These are phyloP conservation scores for Fomitopsis palustris DNA, from an alignment of 1,284 basidiomycete genomes.

Conservation along the genomic window DNA sequence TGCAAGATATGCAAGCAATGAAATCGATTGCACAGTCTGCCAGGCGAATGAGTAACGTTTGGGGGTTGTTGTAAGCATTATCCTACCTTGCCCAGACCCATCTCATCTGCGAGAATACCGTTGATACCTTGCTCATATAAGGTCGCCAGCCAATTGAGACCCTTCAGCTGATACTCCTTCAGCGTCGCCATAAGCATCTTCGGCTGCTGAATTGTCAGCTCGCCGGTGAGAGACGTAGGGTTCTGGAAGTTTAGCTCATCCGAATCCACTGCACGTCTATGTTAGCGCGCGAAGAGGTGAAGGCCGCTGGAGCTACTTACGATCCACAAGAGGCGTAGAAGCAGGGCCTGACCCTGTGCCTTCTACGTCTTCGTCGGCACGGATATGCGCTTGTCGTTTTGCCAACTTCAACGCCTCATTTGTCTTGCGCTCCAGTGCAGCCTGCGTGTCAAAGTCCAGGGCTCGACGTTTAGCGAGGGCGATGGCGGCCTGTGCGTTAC, in stretches of 20 bases:
- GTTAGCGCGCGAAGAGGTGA: background rate
- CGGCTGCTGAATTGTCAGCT: constrained; percentile 87
- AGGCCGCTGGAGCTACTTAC: constrained; percentile 39
- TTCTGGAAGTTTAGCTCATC: constrained; percentile 99
- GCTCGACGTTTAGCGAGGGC: constrained; percentile 80
- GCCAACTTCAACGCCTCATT: constrained; percentile 72
- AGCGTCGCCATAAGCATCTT: constrained; percentile 96
- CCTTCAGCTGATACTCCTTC: constrained; percentile 99
- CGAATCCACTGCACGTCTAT: constrained; percentile 70
- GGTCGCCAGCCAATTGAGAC: constrained; percentile 97
- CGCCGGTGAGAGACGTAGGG: constrained; percentile 89
- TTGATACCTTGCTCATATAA: constrained; percentile 99
- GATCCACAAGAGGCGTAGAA: constrained; percentile 54
- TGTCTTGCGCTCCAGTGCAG: constrained; percentile 76
- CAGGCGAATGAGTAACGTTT: background rate
- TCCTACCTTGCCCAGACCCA: constrained; percentile 90
- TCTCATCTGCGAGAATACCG: constrained; percentile 97
- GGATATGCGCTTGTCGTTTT: constrained; percentile 60
- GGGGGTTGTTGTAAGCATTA: background rate
- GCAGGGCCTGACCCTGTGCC: constrained; percentile 19
- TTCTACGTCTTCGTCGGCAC: constrained; percentile 44
- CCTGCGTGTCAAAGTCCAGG: constrained; percentile 80
- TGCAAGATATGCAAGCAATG: constrained; percentile 93
- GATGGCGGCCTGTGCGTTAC: constrained; percentile 91
- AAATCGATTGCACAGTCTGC: constrained; percentile 98